These are phyloP conservation scores for Ceriops zippeliana DNA, from an alignment of 345 rosid genomes.

Conservation along the genomic window DNA sequence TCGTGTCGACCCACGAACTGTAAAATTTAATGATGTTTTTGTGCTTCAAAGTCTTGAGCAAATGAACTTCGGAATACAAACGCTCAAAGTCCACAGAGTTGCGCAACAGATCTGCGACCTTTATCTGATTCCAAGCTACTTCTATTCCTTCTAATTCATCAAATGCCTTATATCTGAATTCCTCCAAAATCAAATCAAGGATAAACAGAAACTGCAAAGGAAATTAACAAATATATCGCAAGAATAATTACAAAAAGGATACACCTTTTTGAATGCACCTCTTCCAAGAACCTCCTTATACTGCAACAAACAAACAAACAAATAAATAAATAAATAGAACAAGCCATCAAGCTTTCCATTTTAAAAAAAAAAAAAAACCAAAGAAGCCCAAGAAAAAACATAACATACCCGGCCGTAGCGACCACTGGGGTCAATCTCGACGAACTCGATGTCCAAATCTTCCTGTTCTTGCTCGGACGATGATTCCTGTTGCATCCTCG, in stretches of 20 bases:
- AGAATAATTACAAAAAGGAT: slow-evolving; percentile 19
- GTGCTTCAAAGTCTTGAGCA: slow-evolving; percentile 31
- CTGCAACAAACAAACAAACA: slow-evolving; percentile 16
- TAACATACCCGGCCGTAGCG: slow-evolving; percentile 34
- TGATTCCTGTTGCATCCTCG: slow-evolving; percentile 57
- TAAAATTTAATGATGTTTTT: slow-evolving; percentile 31
- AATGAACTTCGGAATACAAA: slow-evolving; percentile 26
- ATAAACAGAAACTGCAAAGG: slow-evolving; percentile 12
- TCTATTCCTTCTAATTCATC: slow-evolving; percentile 35
- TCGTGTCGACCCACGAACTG: slow-evolving; percentile 33
- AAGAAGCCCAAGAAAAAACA: not conserved
- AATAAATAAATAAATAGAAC: not conserved
- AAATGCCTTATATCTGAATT: slow-evolving; percentile 26
- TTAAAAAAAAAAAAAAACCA: not conserved
- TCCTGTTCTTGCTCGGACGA: slow-evolving; percentile 57
- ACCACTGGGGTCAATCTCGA: slow-evolving; percentile 31
- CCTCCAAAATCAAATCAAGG: slow-evolving; percentile 48
- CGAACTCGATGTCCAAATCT: slow-evolving; percentile 44
- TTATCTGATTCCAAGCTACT: slow-evolving; percentile 40
- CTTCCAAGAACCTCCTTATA: slow-evolving; percentile 32
- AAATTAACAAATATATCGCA: not conserved
- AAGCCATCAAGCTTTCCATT: not conserved
- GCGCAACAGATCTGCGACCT: slow-evolving; percentile 23
- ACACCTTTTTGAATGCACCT: slow-evolving; percentile 39
- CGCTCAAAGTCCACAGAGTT: slow-evolving; percentile 25